A percentile compares a stretch with the other conserved stretches of the same genome.
phyloP scores from a whole-genome alignment of 2,329 filamentous ascomycete species.

The Zasmidium citrigriseum region DNA sequence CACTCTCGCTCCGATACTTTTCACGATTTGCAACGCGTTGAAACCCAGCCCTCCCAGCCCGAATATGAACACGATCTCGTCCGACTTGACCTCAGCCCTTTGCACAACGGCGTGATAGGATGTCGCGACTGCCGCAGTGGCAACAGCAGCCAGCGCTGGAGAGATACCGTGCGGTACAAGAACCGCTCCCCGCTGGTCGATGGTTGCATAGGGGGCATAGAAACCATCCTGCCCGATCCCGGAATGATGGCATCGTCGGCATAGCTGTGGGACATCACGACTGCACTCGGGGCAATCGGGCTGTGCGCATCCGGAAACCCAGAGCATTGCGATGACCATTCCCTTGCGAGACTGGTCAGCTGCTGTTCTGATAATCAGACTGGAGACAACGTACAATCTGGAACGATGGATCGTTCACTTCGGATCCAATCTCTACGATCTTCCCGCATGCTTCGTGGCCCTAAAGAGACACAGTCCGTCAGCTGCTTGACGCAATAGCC shows the following conservation, averaged over 20 bases:
- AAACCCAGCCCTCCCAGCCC: constrained; percentile 46
- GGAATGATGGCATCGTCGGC: constrained; percentile 41
- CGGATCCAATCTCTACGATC: constrained; percentile 17
- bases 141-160: constrained; percentile 40
- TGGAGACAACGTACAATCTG: constrained; percentile 7
- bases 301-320: constrained; percentile 37
- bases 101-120: constrained; percentile 44
- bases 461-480: constrained; percentile 6
- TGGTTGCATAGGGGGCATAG: constrained; percentile 43
- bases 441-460: constrained; percentile 27
- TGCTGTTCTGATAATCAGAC: background rate
- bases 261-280: constrained; percentile 41
- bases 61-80: constrained; percentile 44
- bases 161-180: constrained; percentile 21
- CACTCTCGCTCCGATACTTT: constrained; percentile 50
- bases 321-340: constrained; percentile 37
- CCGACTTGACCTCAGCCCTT: constrained; percentile 37
- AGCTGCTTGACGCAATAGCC: background rate
- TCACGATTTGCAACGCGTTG: constrained; percentile 46
- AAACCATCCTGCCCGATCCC: constrained; percentile 49
- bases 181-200: constrained; percentile 29
- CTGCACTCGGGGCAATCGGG: constrained; percentile 42
- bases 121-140: constrained; percentile 45
- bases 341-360: constrained; percentile 13
- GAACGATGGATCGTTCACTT: constrained; percentile 12